Percentiles rank a stretch among this genome's conserved stretches.
phyloP scores from a whole-genome alignment of 495 filamentous ascomycete genomes.

The Daldinia childiae region DNA sequence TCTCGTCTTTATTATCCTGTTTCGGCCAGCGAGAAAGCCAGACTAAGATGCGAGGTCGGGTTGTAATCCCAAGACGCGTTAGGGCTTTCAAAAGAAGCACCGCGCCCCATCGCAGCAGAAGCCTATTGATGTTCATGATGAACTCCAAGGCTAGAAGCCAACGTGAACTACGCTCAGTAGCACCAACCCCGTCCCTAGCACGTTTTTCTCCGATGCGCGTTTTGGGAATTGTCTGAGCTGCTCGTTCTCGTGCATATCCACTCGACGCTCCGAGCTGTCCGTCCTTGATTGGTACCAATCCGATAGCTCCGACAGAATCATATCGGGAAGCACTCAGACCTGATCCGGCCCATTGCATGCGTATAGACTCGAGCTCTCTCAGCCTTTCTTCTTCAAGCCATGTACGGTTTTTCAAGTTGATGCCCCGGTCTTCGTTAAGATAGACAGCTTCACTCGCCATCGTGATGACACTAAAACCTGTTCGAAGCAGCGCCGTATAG shows the following conservation, averaged over 20 bases:
- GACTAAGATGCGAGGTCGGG: slow-evolving; percentile 70
- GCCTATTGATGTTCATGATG: slow-evolving; percentile 73
- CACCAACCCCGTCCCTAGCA: slow-evolving; percentile 75
- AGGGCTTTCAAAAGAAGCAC: slow-evolving; percentile 64
- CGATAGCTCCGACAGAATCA: slow-evolving; percentile 61
- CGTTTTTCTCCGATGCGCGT: slow-evolving; percentile 53
- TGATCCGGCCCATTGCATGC: slow-evolving; percentile 60
- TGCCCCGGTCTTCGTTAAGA: slow-evolving; percentile 83
- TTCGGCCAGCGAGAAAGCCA: slow-evolving; percentile 60
- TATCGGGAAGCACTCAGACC: slow-evolving; percentile 55
- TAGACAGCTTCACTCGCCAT: slow-evolving; percentile 96
- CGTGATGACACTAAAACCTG: slow-evolving; percentile 86
- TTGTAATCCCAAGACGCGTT: slow-evolving; percentile 66
- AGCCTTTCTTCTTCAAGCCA: slow-evolving; percentile 91
- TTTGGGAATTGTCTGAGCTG: slow-evolving; percentile 62
- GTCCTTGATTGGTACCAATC: slow-evolving; percentile 60
- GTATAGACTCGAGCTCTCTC: slow-evolving; percentile 67
- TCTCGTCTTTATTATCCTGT: slow-evolving; percentile 38
- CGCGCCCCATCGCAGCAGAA: slow-evolving; percentile 69
- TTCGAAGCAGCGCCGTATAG: slow-evolving; percentile 86
- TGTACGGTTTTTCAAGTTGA: slow-evolving; percentile 79
- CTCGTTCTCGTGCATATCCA: slow-evolving; percentile 77
- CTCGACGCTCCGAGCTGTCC: slow-evolving; percentile 53
- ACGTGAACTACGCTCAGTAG: slow-evolving; percentile 74
- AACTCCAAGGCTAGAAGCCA: slow-evolving; percentile 79